Conservation (phyloP, 1,284 basidiomycete species). For the Porogramme epimiltina region DNA sequence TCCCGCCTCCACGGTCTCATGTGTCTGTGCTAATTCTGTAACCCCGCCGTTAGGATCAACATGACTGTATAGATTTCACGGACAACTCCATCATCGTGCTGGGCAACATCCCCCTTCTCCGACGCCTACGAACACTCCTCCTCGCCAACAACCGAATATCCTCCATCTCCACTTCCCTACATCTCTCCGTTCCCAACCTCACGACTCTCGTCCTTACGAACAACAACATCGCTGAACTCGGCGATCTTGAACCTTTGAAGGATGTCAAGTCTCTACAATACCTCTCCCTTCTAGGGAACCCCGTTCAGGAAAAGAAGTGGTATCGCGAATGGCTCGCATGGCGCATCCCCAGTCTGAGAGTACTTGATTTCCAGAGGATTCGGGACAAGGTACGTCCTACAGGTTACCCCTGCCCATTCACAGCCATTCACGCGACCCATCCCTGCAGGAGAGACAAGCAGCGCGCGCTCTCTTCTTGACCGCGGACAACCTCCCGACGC, state of each 20-base stretch:
- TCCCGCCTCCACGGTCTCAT: constrained; percentile 12
- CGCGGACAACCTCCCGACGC: constrained; percentile 72
- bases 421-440: background rate
- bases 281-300: constrained; percentile 87
- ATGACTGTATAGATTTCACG: constrained; percentile 94
- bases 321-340: constrained; percentile 95
- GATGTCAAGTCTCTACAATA: constrained; percentile 81
- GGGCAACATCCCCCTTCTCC: constrained; percentile 83
- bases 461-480: constrained; percentile 80
- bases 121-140: constrained; percentile 78
- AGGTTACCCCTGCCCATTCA: background rate
- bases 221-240: constrained; percentile 74
- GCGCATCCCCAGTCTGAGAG: constrained; percentile 83
- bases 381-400: constrained; percentile 83
- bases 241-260: constrained; percentile 85
- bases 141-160: constrained; percentile 90
- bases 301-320: constrained; percentile 91
- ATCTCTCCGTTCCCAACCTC: constrained; percentile 84
- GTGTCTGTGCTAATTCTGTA: constrained; percentile 11
- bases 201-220: constrained; percentile 76
- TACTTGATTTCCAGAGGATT: constrained; percentile 96
- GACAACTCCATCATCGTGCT: constrained; percentile 93
- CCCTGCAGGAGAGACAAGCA: constrained; percentile 73
- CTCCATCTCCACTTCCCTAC: constrained; percentile 78
- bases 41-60: constrained; percentile 67